Evolutionary conservation across 768 basidiomycete genomes (phyloP).

Genomic region (Lactifluus volemus): DNA sequence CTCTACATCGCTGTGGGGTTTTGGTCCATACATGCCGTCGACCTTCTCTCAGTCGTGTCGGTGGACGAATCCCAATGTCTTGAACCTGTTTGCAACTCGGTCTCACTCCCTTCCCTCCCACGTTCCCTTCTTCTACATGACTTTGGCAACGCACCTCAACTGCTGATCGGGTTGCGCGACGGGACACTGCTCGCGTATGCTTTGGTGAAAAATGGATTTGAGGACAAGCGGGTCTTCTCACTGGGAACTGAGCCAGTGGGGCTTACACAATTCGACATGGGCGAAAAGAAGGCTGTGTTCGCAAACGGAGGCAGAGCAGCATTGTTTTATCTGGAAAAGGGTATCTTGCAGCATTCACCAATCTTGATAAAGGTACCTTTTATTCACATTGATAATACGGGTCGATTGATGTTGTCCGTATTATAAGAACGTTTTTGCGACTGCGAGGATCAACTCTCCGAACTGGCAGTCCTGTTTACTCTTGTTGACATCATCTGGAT

Average conservation of each 20-base stretch:
- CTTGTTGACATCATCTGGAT: slow-evolving; percentile 41
- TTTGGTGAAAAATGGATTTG: slow-evolving; percentile 31
- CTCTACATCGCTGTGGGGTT: slow-evolving; percentile 55
- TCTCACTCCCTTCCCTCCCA: slow-evolving; percentile 36
- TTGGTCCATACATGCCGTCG: slow-evolving; percentile 62
- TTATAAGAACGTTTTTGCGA: slow-evolving; percentile 39
- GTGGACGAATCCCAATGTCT: slow-evolving; percentile 20
- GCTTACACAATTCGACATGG: slow-evolving; percentile 46
- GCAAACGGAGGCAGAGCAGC: slow-evolving; percentile 65
- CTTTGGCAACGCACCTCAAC: slow-evolving; percentile 48
- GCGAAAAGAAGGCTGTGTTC: slow-evolving; percentile 49
- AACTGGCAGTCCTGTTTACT: slow-evolving; percentile 47
- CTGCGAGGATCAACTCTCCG: slow-evolving; percentile 44
- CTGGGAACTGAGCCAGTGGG: slow-evolving; percentile 62
- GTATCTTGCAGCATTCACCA: slow-evolving; percentile 56
- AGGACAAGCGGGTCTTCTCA: slow-evolving; percentile 49
- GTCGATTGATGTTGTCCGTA: neutral
- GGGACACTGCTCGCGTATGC: slow-evolving; percentile 56
- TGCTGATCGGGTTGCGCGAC: slow-evolving; percentile 69
- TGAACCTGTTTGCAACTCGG: slow-evolving; percentile 28
- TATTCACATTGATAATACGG: neutral
- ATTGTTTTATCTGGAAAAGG: slow-evolving; percentile 59
- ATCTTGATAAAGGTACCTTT: slow-evolving; percentile 55
- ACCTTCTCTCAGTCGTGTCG: slow-evolving; percentile 40
- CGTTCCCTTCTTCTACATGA: slow-evolving; percentile 44